Percentiles rank a stretch among this genome's conserved stretches.
Evolutionary conservation across 177 flowering plant species (phyloP).

Genomic region (Vitis hybrid): DNA sequence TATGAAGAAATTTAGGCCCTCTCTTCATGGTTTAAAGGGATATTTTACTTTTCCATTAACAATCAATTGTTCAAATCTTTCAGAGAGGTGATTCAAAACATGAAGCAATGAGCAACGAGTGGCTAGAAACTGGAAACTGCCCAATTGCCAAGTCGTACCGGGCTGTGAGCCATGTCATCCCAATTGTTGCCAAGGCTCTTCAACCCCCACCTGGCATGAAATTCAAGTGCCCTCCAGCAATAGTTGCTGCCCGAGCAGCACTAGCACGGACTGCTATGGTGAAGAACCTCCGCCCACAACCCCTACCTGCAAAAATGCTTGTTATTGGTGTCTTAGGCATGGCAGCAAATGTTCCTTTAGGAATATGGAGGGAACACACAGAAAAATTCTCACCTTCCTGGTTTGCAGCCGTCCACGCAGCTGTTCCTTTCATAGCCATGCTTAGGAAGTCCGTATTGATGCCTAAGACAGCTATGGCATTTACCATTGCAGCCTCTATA

Average conservation of each 20-base stretch:
- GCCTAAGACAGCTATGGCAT: conserved; percentile 75
- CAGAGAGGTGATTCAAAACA: conserved; percentile 46
- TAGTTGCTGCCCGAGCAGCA: conserved; percentile 57
- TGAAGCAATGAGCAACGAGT: conserved; percentile 46
- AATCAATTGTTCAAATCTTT: conserved; percentile 7
- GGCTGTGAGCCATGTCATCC: conserved; percentile 42
- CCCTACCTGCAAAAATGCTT: conserved; percentile 47
- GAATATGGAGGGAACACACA: conserved; percentile 59
- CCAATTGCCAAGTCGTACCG: conserved; percentile 56
- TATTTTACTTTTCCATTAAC: not conserved
- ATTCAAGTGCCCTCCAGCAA: conserved; percentile 42
- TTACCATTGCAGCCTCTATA: conserved; percentile 73
- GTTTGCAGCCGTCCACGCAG: conserved; percentile 63
- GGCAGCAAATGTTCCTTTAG: conserved; percentile 57
- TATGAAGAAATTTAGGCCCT: too few species aligned
- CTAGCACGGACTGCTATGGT: conserved; percentile 43
- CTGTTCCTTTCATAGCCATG: conserved; percentile 75
- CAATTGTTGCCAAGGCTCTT: conserved; percentile 47
- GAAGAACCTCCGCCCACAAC: conserved; percentile 51
- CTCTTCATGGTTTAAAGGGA: too few species aligned
- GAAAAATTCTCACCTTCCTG: conserved; percentile 49
- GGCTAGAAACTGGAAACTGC: conserved; percentile 50
- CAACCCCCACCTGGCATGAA: conserved; percentile 50
- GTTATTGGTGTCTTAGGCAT: conserved; percentile 50
- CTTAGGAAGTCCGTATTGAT: conserved; percentile 48